Evolutionary conservation across 31 red algal species (phyloP), one percentile per base, ranked within the genome.

Genomic region (Porphyra umbilicalis): DNA sequence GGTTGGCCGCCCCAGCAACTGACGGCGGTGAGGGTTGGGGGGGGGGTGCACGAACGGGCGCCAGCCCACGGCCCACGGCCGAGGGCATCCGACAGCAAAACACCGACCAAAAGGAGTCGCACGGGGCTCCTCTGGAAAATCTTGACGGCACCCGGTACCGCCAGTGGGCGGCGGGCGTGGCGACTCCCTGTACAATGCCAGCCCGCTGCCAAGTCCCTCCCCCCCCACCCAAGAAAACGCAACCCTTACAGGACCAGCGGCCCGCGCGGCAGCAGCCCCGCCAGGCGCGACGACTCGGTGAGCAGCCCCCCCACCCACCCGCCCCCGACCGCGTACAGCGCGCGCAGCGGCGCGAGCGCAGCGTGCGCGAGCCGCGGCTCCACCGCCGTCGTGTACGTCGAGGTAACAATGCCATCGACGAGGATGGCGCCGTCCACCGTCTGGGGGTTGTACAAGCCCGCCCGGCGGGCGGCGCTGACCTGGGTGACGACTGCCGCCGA

Each of bases 401-500:
- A 83, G 9, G 82, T 75, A 25, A 85, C 81, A 6, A 93, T 42
- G 25, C 86, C 86, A 33, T 93, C 83, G 30, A 93, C 91, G 15
- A 88, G 78, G 46, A 93, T 93, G 35, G 88, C 80, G 4, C 91
- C 91, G 31, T 82, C 79, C 25, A 93, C 32, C 2, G 91, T 93
- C 36, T 93, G 91, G 13, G 91, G 91, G n/a, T 93, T 93, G 82
- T 80, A 93, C 80, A 91, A 38, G 33, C 88, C 88, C 5, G 10
- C 9, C 18, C 39, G 39, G 1, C 20, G 11, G 34, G 86, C 88
- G 4, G 35, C 76, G 37, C 42, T 67, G 29, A 36, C 35, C 14
- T 30, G 18, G 29, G 81, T 71, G 20, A 88, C 75, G 8, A 32
- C 88, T 39, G 35, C 79, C 7, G 38, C 34, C 13, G n/a, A 32